phyloP scores from a whole-genome alignment of 1,284 basidiomycete genomes.

The Fomitopsis palustris region DNA sequence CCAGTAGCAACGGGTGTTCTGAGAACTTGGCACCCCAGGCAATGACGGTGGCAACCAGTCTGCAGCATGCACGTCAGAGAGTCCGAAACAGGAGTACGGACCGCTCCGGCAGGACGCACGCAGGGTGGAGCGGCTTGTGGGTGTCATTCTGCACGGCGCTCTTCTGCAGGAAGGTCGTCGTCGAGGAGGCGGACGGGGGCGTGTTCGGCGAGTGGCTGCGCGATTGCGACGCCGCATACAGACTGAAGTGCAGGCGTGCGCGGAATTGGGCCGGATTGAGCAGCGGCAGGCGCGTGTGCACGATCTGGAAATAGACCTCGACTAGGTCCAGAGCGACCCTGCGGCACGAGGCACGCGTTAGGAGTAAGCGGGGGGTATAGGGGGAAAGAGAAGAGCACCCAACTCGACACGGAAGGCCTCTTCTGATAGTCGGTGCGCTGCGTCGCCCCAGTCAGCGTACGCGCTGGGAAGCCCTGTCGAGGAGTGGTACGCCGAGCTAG shows the following conservation, averaged over 20 bases:
- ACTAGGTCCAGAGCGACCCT: constrained; percentile 87
- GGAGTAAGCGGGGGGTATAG: neutral
- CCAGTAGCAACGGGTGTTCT: constrained; percentile 77
- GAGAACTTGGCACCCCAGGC: constrained; percentile 93
- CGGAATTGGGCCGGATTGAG: constrained; percentile 78
- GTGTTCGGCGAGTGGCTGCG: constrained; percentile 14
- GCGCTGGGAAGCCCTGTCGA: constrained; percentile 13
- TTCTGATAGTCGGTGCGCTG: constrained; percentile 62
- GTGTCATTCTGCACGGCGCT: constrained; percentile 13
- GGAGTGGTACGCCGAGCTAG: constrained; percentile 5
- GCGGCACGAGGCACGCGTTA: constrained; percentile 18
- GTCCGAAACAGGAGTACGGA: neutral
- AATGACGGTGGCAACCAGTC: constrained; percentile 80
- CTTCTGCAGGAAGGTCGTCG: constrained; percentile 5
- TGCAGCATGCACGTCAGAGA: neutral
- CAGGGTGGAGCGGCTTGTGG: constrained; percentile 21
- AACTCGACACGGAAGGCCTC: constrained; percentile 74
- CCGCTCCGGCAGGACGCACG: constrained; percentile 11
- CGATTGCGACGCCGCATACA: constrained; percentile 25
- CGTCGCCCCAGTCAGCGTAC: constrained; percentile 59
- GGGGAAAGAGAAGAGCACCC: constrained; percentile 8
- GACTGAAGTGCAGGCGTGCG: constrained; percentile 55
- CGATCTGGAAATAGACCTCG: constrained; percentile 87
- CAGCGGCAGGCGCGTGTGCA: constrained; percentile 78
- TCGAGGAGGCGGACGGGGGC: neutral